These are phyloP conservation scores for Penicillium ucsense DNA, from an alignment of 495 filamentous ascomycete genomes.

Conservation along the genomic window DNA sequence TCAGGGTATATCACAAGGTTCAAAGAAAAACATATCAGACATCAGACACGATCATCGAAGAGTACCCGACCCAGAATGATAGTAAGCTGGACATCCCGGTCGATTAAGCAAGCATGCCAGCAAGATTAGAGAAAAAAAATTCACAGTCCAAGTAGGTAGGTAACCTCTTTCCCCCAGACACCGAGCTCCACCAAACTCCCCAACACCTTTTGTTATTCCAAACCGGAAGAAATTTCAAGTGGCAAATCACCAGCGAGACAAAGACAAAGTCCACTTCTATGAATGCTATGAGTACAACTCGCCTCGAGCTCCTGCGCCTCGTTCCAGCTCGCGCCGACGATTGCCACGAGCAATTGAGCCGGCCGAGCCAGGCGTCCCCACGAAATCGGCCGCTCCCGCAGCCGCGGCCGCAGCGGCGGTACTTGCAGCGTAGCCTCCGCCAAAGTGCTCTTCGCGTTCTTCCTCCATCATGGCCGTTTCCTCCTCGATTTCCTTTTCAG, in stretches of 20 bases:
- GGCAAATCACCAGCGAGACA: not conserved
- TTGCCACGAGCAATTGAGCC: slow-evolving; percentile 15
- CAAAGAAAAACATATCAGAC: not conserved
- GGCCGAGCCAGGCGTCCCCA: slow-evolving; percentile 10
- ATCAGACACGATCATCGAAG: not conserved
- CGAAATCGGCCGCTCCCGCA: not conserved
- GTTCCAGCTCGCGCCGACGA: slow-evolving; percentile 34
- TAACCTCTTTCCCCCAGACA: not conserved
- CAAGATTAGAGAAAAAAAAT: too few relatives aligned
- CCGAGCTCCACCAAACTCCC: too few relatives aligned
- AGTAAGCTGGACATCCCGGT: too few relatives aligned
- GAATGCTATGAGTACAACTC: slow-evolving; percentile 28
- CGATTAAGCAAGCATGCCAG: too few relatives aligned
- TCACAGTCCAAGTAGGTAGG: too few relatives aligned
- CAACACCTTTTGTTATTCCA: too few relatives aligned
- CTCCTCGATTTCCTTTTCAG: slow-evolving; percentile 69
- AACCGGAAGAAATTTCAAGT: too few relatives aligned
- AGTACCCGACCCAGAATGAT: too few relatives aligned
- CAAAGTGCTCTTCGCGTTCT: slow-evolving; percentile 33
- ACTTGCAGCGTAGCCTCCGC: slow-evolving; percentile 12
- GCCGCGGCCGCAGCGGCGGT: not conserved
- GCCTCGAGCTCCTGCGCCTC: slow-evolving; percentile 28
- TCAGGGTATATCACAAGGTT: slow-evolving; percentile 11
- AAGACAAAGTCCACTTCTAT: not conserved
- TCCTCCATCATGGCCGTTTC: slow-evolving; percentile 54